Conservation (phyloP, 2,329 filamentous ascomycete species). For the Ophiostoma himal-ulmi region DNA sequence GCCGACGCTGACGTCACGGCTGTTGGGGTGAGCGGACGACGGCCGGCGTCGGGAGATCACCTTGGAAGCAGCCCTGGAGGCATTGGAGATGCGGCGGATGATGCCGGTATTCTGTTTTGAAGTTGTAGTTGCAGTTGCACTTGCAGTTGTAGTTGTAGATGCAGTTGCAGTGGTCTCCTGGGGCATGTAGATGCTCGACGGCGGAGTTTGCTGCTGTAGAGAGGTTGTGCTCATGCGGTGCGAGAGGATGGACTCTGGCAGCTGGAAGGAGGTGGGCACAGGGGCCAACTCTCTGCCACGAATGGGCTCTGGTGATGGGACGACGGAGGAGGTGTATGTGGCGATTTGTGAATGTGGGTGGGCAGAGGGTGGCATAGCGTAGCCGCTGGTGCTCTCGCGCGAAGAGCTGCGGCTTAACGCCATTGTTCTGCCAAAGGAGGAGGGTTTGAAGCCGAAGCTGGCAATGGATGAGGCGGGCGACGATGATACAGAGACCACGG, state of each 20-base stretch:
- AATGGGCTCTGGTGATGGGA: constrained; percentile 60
- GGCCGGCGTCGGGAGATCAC: constrained; percentile 62
- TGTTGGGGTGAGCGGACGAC: constrained; percentile 69
- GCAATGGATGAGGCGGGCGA: constrained; percentile 19
- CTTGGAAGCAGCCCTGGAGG: constrained; percentile 56
- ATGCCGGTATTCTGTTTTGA: constrained; percentile 47
- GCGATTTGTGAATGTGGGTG: constrained; percentile 43
- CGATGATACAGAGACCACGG: constrained; percentile 11
- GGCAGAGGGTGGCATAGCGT: constrained; percentile 29
- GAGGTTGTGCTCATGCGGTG: constrained; percentile 56
- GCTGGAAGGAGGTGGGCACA: constrained; percentile 53
- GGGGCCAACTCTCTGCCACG: constrained; percentile 50
- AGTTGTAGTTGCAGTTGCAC: constrained; percentile 23
- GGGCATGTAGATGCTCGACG: constrained; percentile 8
- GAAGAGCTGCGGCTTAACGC: constrained; percentile 19
- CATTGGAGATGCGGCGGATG: constrained; percentile 79
- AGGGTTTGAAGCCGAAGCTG: constrained; percentile 8
- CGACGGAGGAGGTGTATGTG: constrained; percentile 57
- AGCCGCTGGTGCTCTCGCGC: constrained; percentile 12
- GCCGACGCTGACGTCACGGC: constrained; percentile 80
- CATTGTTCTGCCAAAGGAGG: constrained; percentile 17
- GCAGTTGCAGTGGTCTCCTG: too few species aligned
- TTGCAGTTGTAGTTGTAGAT: too few species aligned
- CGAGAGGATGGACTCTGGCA: constrained; percentile 66
- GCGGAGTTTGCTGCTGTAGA: constrained; percentile 46